phyloP scores from a whole-genome alignment of 495 filamentous ascomycete species.

The Penicillium crystallinum region DNA sequence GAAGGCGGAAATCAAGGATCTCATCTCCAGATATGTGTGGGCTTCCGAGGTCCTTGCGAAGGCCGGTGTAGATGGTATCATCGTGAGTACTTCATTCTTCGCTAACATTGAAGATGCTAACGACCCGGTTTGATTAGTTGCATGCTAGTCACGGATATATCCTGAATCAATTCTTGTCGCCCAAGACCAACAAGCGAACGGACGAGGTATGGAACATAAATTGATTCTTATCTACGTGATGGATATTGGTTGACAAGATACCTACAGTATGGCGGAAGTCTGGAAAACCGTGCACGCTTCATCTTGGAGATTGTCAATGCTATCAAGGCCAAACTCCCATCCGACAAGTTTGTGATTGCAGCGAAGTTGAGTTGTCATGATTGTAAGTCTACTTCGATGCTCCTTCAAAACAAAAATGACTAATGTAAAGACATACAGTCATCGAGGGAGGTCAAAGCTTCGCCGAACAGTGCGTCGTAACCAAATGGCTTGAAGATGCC shows the following conservation, averaged over 20 bases:
- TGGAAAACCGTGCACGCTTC: slow-evolving; percentile 37
- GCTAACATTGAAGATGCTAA: not conserved
- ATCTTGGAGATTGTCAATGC: slow-evolving; percentile 27
- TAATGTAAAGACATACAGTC: not conserved
- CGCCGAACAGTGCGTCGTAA: slow-evolving; percentile 16
- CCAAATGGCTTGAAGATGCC: slow-evolving; percentile 15
- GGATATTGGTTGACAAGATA: not conserved
- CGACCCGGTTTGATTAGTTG: not conserved
- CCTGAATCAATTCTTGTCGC: slow-evolving; percentile 30
- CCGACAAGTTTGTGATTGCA: slow-evolving; percentile 11
- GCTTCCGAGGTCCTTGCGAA: slow-evolving; percentile 10
- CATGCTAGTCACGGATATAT: slow-evolving; percentile 30
- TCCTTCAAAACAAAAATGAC: too few relatives aligned
- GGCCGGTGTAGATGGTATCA: slow-evolving; percentile 16
- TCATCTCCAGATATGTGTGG: slow-evolving; percentile 13
- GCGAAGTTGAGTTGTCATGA: slow-evolving; percentile 16
- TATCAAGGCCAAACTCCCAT: slow-evolving; percentile 11
- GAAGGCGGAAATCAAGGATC: slow-evolving; percentile 8
- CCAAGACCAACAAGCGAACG: slow-evolving; percentile 34
- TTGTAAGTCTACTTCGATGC: slow-evolving; percentile 12
- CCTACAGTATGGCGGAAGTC: slow-evolving; percentile 31
- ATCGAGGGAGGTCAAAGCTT: slow-evolving; percentile 14
- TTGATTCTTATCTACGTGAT: not conserved
- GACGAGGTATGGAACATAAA: slow-evolving; percentile 18
- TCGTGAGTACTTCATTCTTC: not conserved